Base-by-base conservation (phyloP, 2,329 filamentous ascomycete genomes). In the Proliferodiscus dingleyae region DNA sequence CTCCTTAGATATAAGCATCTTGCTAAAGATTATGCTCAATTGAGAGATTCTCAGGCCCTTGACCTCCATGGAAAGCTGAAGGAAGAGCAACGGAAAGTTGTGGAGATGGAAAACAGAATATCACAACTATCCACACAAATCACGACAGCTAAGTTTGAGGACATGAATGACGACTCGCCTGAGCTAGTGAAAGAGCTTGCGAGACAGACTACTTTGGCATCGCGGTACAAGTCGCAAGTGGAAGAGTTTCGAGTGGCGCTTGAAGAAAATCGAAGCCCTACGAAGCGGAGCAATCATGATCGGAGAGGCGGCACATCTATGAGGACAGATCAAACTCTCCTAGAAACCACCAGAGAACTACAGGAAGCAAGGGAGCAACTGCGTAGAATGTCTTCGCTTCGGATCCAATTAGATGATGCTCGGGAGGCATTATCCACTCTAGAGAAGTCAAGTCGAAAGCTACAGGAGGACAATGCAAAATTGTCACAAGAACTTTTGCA, bases 1-100 rank as follows among this genome's bases (percentile, higher is more conserved):
- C 72, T 91, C 60, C 76, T 90, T 61, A 80, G 80, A 61, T 90
- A 89, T 71, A 88, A 89, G 69, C 80, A 87, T 61, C 72, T 88
- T 51, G 85, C 86, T 46, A 90, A 87, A 66, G 83, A 81, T 45
- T 90, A 84, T 60, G 87, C 87, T 34, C 82, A 83, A 62, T 79
- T 84, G 66, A 90, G 89, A 64, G 87, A 91, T 59, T 71, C 73
- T 15, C 83, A 89, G 63, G 82, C 83, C 18, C 74, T 78, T 21
- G 75, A 85, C 45, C 67, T 90, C 40, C 73, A 75, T 18, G 77
- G 80, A 49, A 78, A 80, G 56, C 73, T 91, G 28, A 76, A 76
- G 49, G 78, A 85, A 48, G 85, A 89, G 61, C 81, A 83, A 53
- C 73, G 76, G 51, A 84, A 77, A 59, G 79, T 84, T 21, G 68